These are phyloP conservation scores for Tympanopsis confertula DNA, from an alignment of 2,329 filamentous ascomycete genomes.

Conservation along the genomic window DNA sequence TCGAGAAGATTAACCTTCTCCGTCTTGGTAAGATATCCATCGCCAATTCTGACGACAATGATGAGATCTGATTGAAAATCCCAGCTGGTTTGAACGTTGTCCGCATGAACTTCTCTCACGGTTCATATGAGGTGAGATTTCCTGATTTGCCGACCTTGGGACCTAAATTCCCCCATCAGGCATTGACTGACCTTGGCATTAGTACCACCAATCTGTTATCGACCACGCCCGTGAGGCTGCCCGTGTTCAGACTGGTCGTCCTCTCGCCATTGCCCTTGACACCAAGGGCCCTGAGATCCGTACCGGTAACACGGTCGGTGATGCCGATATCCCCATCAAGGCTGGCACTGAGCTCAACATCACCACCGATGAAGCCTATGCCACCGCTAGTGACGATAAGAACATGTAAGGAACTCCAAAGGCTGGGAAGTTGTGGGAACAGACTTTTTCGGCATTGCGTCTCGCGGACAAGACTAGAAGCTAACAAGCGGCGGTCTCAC, in stretches of 20 bases:
- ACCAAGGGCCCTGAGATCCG: slow-evolving; percentile 54
- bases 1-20: slow-evolving; percentile 91
- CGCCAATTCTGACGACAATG: not conserved
- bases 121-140: slow-evolving; percentile 91
- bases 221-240: slow-evolving; percentile 87
- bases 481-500: not conserved
- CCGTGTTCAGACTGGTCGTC: slow-evolving; percentile 64
- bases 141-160: too few relatives aligned
- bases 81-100: slow-evolving; percentile 88
- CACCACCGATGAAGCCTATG: slow-evolving; percentile 38
- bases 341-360: not conserved
- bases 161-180: too few relatives aligned
- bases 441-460: not conserved
- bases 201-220: slow-evolving; percentile 77
- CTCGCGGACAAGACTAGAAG: not conserved
- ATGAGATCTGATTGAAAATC: not conserved
- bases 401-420: slow-evolving; percentile 80
- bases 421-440: too few relatives aligned
- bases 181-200: too few relatives aligned
- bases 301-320: slow-evolving; percentile 56
- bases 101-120: slow-evolving; percentile 99
- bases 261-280: slow-evolving; percentile 86
- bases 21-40: slow-evolving; percentile 37
- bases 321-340: slow-evolving; percentile 24
- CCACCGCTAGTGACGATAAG: slow-evolving; percentile 69